A percentile compares a stretch with the other conserved stretches of the same genome.
Evolutionary conservation across 2,329 filamentous ascomycete species (phyloP).

Genomic region (Aureobasidium sp.): DNA sequence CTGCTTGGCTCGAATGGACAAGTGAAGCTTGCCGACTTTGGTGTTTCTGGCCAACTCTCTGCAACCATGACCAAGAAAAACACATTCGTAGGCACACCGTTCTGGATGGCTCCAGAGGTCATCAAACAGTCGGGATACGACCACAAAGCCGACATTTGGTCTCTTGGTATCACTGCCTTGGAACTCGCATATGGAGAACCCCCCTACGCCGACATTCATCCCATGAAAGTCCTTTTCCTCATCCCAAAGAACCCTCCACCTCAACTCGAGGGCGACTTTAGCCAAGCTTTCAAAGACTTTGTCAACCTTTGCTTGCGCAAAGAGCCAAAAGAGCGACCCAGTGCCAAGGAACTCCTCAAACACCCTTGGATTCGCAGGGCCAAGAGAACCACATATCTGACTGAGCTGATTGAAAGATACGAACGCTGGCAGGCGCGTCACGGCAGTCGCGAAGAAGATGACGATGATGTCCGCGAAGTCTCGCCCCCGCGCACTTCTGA

Average conservation of each 20-base stretch:
- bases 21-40: constrained; percentile 95
- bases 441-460: constrained; percentile 60
- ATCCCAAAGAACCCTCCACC: constrained; percentile 93
- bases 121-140: constrained; percentile 98
- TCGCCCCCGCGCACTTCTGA: constrained; percentile 42
- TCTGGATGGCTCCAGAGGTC: constrained; percentile 99
- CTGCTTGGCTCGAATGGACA: constrained; percentile 84
- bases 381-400: constrained; percentile 94
- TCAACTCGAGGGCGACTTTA: constrained; percentile 43
- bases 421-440: constrained; percentile 79
- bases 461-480: constrained; percentile 51
- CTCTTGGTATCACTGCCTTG: constrained; percentile 85
- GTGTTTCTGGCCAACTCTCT: constrained; percentile 89
- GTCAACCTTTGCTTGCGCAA: constrained; percentile 67
- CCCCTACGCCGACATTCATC: constrained; percentile 92
- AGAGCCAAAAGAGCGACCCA: constrained; percentile 82
- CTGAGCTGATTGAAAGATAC: constrained; percentile 87
- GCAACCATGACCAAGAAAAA: constrained; percentile 99
- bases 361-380: constrained; percentile 86
- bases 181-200: constrained; percentile 89
- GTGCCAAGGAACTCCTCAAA: constrained; percentile 77
- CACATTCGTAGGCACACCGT: constrained; percentile 94
- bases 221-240: constrained; percentile 95
- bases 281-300: constrained; percentile 44
- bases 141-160: constrained; percentile 98